These are phyloP conservation scores for Annulohypoxylon bovei DNA, from an alignment of 495 filamentous ascomycete species.

Conservation along the genomic window DNA sequence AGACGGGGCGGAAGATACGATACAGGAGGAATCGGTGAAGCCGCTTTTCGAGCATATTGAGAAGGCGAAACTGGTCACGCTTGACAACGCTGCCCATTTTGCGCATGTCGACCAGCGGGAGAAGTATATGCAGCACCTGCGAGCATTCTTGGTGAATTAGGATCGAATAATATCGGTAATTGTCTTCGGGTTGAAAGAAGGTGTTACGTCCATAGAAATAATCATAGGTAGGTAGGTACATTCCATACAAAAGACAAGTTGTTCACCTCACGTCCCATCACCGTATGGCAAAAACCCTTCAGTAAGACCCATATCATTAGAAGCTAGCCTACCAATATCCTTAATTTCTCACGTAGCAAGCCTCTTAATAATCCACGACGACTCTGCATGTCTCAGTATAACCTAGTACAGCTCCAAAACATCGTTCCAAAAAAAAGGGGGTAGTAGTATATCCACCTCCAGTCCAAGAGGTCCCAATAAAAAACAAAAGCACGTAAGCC, in stretches of 20 bases:
- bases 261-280: neutral
- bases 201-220: too few species aligned
- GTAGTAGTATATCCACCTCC: constrained; percentile 11
- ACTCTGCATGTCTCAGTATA: neutral
- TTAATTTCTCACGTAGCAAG: neutral
- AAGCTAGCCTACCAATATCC: neutral
- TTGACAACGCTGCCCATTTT: constrained; percentile 58
- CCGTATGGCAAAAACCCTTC: neutral
- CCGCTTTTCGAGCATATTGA: constrained; percentile 57
- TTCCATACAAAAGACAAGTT: neutral
- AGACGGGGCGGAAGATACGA: constrained; percentile 63
- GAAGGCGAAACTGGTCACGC: constrained; percentile 59
- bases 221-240: too few species aligned
- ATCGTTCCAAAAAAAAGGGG: constrained; percentile 25
- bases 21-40: constrained; percentile 53
- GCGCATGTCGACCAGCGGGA: constrained; percentile 58
- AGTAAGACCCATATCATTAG: neutral
- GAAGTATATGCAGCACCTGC: constrained; percentile 43
- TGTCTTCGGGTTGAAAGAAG: too few species aligned
- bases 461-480: constrained; percentile 2
- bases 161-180: too few species aligned
- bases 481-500: neutral
- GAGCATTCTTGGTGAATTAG: constrained; percentile 30
- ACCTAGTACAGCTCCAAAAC: constrained; percentile 14
- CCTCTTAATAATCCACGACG: neutral